These are phyloP conservation scores for Pascua guehoae DNA, from an alignment of 1,284 basidiomycete genomes.

Conservation along the genomic window DNA sequence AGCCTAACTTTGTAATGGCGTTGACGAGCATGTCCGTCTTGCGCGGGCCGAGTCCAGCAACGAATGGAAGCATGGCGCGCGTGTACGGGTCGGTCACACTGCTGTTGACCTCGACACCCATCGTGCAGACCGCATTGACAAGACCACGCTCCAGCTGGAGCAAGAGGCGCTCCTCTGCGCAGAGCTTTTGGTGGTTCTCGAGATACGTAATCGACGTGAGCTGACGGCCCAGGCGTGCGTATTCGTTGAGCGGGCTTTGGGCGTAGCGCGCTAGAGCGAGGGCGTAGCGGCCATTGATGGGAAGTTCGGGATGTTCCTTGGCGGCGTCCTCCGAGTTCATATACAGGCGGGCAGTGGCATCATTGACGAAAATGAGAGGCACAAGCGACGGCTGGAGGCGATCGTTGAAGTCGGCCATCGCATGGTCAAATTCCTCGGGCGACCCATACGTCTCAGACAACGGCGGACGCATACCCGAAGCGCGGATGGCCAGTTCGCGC, in stretches of 20 bases:
- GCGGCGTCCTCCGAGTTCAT: slow-evolving; percentile 83
- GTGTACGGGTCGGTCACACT: slow-evolving; percentile 84
- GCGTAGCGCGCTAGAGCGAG: slow-evolving; percentile 88
- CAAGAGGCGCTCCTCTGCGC: slow-evolving; percentile 67
- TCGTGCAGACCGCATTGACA: slow-evolving; percentile 83
- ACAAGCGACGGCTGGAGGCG: slow-evolving; percentile 46
- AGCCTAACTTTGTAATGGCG: slow-evolving; percentile 70
- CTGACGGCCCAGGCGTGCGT: slow-evolving; percentile 77
- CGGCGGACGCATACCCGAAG: slow-evolving; percentile 30
- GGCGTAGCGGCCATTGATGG: slow-evolving; percentile 84
- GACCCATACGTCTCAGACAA: slow-evolving; percentile 30
- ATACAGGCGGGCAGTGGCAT: slow-evolving; percentile 91
- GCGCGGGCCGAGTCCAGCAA: slow-evolving; percentile 90
- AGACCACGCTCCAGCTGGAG: slow-evolving; percentile 78
- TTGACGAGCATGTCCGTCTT: slow-evolving; percentile 85
- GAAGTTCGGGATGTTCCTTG: slow-evolving; percentile 79
- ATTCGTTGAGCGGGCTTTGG: slow-evolving; percentile 92
- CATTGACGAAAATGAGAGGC: slow-evolving; percentile 78
- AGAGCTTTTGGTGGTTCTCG: slow-evolving; percentile 81
- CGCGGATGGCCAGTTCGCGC: slow-evolving; percentile 37
- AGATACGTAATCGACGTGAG: slow-evolving; percentile 75
- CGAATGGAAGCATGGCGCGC: slow-evolving; percentile 78
- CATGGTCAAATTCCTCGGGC: slow-evolving; percentile 37
- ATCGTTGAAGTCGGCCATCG: slow-evolving; percentile 30
- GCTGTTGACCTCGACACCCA: slow-evolving; percentile 94